Conservation (phyloP, 2,329 filamentous ascomycete genomes). For the Paracamarosporium sp. region DNA sequence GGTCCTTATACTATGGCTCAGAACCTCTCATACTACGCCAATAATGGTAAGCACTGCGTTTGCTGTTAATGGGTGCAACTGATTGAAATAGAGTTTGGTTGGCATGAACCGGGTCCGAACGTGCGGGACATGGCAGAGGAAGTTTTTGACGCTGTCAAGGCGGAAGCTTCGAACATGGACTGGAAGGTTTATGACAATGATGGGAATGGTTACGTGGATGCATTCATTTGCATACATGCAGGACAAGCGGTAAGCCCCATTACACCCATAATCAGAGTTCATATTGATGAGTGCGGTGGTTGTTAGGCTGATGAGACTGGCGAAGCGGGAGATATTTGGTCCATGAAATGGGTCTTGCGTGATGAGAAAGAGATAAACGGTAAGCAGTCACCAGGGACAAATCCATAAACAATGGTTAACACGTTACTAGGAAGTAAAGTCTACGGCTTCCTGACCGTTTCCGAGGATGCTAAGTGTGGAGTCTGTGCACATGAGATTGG, state of each 20-base stretch:
- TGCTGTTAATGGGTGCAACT: background rate
- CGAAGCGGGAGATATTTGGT: constrained; percentile 26
- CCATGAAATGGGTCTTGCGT: constrained; percentile 30
- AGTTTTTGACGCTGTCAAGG: constrained; percentile 16
- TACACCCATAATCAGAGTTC: background rate
- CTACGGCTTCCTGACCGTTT: constrained; percentile 30
- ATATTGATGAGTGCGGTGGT: background rate
- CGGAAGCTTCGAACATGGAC: background rate
- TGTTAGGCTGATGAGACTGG: constrained; percentile 20
- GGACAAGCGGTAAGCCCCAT: constrained; percentile 12
- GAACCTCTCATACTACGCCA: constrained; percentile 27
- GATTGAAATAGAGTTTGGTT: background rate
- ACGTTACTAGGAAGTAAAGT: constrained; percentile 12
- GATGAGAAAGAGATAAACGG: constrained; percentile 18
- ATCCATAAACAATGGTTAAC: no score
- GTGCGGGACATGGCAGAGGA: constrained; percentile 27
- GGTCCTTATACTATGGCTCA: constrained; percentile 27
- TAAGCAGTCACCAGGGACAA: no score
- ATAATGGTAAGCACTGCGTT: constrained; percentile 13
- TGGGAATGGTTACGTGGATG: constrained; percentile 18
- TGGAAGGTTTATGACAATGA: constrained; percentile 7
- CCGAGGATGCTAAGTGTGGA: constrained; percentile 28
- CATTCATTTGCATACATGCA: constrained; percentile 32
- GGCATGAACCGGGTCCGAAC: constrained; percentile 21
- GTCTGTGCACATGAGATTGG: constrained; percentile 33